These are phyloP conservation scores for Phialophora tarda DNA, from an alignment of 2,329 filamentous ascomycete species.

Conservation along the genomic window DNA sequence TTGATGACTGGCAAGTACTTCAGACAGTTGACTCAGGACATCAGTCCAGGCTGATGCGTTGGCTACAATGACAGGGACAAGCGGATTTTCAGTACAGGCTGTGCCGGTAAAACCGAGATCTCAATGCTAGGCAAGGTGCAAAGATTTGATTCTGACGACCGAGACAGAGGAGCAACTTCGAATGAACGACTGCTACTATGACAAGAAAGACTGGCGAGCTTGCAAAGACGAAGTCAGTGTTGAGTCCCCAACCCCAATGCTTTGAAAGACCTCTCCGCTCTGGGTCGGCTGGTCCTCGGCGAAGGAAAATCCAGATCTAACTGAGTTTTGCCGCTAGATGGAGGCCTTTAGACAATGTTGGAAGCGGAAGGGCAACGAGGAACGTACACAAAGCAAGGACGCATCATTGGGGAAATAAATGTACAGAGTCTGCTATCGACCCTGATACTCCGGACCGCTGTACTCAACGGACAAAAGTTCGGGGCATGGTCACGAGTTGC, in stretches of 20 bases:
- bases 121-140: slow-evolving; percentile 2
- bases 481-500: slow-evolving; percentile 31
- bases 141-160: slow-evolving; percentile 6
- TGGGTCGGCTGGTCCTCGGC: slow-evolving; percentile 17
- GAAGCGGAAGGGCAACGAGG: slow-evolving; percentile 86
- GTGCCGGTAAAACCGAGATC: slow-evolving; percentile 63
- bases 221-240: slow-evolving; percentile 83
- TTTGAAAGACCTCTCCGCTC: slow-evolving; percentile 7
- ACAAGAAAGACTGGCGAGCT: slow-evolving; percentile 92
- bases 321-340: slow-evolving; percentile 65
- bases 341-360: slow-evolving; percentile 86
- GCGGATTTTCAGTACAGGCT: slow-evolving; percentile 95
- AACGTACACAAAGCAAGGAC: slow-evolving; percentile 79
- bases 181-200: slow-evolving; percentile 94
- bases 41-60: slow-evolving; percentile 2
- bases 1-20: slow-evolving; percentile 80
- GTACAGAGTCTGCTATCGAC: not conserved
- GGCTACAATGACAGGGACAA: slow-evolving; percentile 74
- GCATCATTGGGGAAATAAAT: slow-evolving; percentile 38
- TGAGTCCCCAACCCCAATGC: slow-evolving; percentile 28
- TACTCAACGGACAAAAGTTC: not conserved
- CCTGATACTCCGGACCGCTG: slow-evolving; percentile 5
- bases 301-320: slow-evolving; percentile 1
- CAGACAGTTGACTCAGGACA: slow-evolving; percentile 14
- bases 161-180: slow-evolving; percentile 78